These are phyloP conservation scores for Sphaerulina musiva DNA, from an alignment of 2,329 filamentous ascomycete genomes.

Conservation along the genomic window DNA sequence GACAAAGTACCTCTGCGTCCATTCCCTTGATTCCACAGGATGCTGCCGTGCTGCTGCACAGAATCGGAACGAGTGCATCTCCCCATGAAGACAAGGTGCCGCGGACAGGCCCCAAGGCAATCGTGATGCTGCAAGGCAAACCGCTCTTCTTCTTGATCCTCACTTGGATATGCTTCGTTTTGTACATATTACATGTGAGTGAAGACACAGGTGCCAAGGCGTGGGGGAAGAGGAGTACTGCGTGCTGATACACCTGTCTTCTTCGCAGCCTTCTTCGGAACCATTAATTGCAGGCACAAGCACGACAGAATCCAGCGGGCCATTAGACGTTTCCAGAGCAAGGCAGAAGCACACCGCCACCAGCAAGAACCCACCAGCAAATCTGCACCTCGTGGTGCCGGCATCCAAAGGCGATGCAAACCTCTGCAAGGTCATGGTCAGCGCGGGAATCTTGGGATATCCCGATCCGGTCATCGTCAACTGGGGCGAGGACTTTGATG, in stretches of 20 bases:
- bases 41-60: not conserved
- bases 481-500: constrained; percentile 19
- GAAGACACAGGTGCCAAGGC: no score
- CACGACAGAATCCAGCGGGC: constrained; percentile 1
- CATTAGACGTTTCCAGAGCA: not conserved
- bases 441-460: constrained; percentile 24
- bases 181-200: constrained; percentile 12
- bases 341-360: constrained; percentile 2
- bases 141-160: constrained; percentile 9
- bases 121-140: constrained; percentile 10
- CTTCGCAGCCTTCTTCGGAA: not conserved
- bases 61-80: not conserved
- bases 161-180: constrained; percentile 9
- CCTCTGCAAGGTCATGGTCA: constrained; percentile 26
- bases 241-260: not conserved
- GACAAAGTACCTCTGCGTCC: not conserved
- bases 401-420: constrained; percentile 22
- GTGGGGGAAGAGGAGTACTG: not conserved
- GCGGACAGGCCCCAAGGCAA: constrained; percentile 9
- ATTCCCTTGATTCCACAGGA: not conserved
- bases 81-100: not conserved
- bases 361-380: constrained; percentile 11
- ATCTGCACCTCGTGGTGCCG: constrained; percentile 27
- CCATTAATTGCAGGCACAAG: not conserved
- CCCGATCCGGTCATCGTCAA: constrained; percentile 25